Conservation (phyloP, 176 grass and related monocot genomes). For the Eleusine coracana region DNA sequence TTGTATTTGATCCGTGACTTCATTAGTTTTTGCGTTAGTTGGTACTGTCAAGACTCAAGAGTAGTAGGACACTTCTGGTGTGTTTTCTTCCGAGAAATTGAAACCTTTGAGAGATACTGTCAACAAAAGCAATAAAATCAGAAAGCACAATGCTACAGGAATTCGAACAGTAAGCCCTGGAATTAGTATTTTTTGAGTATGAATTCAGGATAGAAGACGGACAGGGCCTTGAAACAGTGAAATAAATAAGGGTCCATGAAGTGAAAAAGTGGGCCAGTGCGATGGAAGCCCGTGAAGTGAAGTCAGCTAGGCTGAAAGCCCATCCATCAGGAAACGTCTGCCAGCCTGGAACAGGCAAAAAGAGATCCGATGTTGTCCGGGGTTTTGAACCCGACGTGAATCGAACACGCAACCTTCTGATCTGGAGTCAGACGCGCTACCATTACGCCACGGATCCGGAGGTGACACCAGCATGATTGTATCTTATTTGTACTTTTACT, state of each 20-base stretch:
- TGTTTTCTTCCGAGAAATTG: not conserved
- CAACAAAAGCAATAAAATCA: not conserved
- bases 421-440: slow-evolving; percentile 99
- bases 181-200: too few species aligned
- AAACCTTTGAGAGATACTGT: not conserved
- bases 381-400: slow-evolving; percentile 95
- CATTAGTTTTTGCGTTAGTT: not conserved
- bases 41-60: not conserved
- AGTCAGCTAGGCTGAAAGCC: not conserved
- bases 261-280: too few species aligned
- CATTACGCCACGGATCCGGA: slow-evolving; percentile 93
- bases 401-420: slow-evolving; percentile 98
- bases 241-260: too few species aligned
- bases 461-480: not conserved
- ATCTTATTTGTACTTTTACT: too few species aligned
- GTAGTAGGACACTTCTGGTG: not conserved
- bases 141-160: not conserved
- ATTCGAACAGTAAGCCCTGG: not conserved
- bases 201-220: not conserved
- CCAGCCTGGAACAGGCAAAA: not conserved
- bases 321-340: not conserved
- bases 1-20: slow-evolving; percentile 2
- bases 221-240: too few species aligned
- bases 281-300: not conserved
- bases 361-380: slow-evolving; percentile 12